Conservation (phyloP, 371 early-diverging fungal species). For the Mortierella sp. region DNA sequence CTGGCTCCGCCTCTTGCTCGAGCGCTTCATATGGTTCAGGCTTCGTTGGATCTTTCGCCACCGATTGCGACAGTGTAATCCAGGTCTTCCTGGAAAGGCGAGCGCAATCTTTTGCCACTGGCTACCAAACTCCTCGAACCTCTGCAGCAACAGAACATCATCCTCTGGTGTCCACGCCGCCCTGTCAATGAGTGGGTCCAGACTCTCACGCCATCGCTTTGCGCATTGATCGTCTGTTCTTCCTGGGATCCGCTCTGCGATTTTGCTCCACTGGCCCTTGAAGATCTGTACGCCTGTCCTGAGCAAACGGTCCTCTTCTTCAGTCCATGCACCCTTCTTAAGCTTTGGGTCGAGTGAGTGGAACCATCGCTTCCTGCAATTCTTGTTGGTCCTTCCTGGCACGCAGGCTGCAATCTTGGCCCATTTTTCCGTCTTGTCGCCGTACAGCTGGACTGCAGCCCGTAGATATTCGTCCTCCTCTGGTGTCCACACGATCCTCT, state of each 20-base stretch:
- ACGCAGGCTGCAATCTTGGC: conserved; percentile 84
- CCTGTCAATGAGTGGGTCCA: conserved; percentile 82
- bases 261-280: conserved; percentile 82
- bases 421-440: conserved; percentile 87
- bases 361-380: conserved; percentile 87
- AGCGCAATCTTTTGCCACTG: conserved; percentile 87
- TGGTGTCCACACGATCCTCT: conserved; percentile 71
- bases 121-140: conserved; percentile 77
- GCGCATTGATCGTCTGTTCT: conserved; percentile 87
- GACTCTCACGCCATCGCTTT: conserved; percentile 83
- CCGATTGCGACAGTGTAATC: conserved; percentile 84
- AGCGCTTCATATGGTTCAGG: conserved; percentile 66
- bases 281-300: conserved; percentile 74
- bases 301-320: conserved; percentile 78
- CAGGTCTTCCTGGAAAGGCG: conserved; percentile 82
- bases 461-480: conserved; percentile 80
- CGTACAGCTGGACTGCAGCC: conserved; percentile 78
- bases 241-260: conserved; percentile 81
- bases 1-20: conserved; percentile 38
- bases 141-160: conserved; percentile 71
- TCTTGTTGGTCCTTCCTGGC: conserved; percentile 84
- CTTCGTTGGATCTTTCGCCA: conserved; percentile 82
- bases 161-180: conserved; percentile 84
- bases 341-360: conserved; percentile 83
- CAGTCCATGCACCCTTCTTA: conserved; percentile 85